Percentiles rank a stretch among this genome's conserved stretches.
phyloP scores from a whole-genome alignment of 805 yeast species.

The Saturnispora sekii region DNA sequence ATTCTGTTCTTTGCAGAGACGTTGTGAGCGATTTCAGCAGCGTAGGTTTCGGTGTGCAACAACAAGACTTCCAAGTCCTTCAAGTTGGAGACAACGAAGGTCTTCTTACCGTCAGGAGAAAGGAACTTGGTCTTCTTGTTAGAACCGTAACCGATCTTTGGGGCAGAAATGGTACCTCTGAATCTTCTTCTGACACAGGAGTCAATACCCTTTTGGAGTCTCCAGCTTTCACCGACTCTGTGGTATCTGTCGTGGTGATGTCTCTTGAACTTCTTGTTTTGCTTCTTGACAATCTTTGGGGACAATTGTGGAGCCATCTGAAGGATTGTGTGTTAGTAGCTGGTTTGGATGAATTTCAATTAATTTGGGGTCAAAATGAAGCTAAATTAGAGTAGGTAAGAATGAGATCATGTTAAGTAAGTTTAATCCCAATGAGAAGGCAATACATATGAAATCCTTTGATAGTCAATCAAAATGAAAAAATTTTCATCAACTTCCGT shows the following conservation, averaged over 20 bases:
- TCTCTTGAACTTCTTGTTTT: slow-evolving; percentile 98
- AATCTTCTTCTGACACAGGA: slow-evolving; percentile 99
- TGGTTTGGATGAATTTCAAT: background rate
- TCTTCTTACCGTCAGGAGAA: slow-evolving; percentile 97
- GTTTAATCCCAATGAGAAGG: no score
- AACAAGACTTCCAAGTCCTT: slow-evolving; percentile 91
- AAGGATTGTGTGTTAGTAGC: slow-evolving; percentile 6
- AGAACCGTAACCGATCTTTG: slow-evolving; percentile 99
- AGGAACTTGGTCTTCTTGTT: slow-evolving; percentile 97
- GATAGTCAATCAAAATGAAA: no score
- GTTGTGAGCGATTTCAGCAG: slow-evolving; percentile 99
- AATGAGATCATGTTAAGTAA: no score
- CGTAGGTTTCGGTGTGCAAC: slow-evolving; percentile 96
- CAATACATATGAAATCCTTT: no score
- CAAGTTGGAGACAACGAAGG: slow-evolving; percentile 84
- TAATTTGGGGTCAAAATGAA: background rate
- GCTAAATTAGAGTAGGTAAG: no score
- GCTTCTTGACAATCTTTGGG: slow-evolving; percentile 99
- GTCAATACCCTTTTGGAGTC: slow-evolving; percentile 99
- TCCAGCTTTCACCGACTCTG: slow-evolving; percentile 98
- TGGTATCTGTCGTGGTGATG: slow-evolving; percentile 99
- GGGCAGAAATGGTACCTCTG: slow-evolving; percentile 99
- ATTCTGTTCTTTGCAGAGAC: slow-evolving; percentile 98
- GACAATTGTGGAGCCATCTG: slow-evolving; percentile 95
- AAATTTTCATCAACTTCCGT: no score